Conservation (phyloP, 805 yeast species). For the Naumovozyma baii region DNA sequence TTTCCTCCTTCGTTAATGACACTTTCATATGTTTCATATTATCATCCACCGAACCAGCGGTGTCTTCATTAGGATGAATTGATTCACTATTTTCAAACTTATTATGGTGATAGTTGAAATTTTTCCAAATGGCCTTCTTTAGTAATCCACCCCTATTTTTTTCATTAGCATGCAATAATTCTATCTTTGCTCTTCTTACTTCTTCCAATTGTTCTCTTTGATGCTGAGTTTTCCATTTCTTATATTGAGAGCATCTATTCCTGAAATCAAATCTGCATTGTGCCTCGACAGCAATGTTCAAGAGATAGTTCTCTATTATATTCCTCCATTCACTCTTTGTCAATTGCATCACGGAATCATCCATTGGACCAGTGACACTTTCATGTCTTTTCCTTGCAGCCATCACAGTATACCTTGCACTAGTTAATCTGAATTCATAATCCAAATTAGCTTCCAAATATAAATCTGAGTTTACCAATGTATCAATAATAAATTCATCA, state of each 20-base stretch:
- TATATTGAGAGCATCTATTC: constrained; percentile 35
- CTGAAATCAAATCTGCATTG: constrained; percentile 57
- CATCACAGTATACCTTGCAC: constrained; percentile 48
- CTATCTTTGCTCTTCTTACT: constrained; percentile 11
- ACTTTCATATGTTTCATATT: constrained; percentile 3
- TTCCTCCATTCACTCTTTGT: constrained; percentile 55
- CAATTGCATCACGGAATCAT: constrained; percentile 16
- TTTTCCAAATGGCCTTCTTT: constrained; percentile 21
- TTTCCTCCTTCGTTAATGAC: constrained; percentile 40
- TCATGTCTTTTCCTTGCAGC: constrained; percentile 43
- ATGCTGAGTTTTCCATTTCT: constrained; percentile 27
- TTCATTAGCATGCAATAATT: constrained; percentile 4
- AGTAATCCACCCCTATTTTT: constrained; percentile 8
- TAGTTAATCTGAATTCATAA: constrained; percentile 38
- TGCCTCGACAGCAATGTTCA: constrained; percentile 53
- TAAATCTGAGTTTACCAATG: constrained; percentile 44
- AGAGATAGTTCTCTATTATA: constrained; percentile 52
- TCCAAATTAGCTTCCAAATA: constrained; percentile 51
- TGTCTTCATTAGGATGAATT: neutral
- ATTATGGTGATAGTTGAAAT: constrained; percentile 2
- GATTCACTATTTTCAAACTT: neutral
- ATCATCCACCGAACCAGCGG: neutral
- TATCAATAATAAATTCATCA: constrained; percentile 37
- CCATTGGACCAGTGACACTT: constrained; percentile 6
- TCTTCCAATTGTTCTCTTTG: neutral